Conservation (phyloP, 2,329 filamentous ascomycete species). For the Colletotrichum incanum region DNA sequence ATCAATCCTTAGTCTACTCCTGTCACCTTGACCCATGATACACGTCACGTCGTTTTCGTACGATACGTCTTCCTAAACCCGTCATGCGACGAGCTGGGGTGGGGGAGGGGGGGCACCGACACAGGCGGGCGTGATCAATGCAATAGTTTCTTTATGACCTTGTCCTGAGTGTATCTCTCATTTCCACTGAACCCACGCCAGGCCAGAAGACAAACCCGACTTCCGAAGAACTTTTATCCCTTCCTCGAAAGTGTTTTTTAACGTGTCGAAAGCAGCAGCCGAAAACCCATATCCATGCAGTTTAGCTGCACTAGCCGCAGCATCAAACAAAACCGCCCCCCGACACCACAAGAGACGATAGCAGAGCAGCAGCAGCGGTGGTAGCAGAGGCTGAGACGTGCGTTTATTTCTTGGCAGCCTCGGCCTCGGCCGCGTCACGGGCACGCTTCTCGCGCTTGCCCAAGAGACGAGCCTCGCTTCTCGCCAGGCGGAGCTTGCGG, state of each 20-base stretch:
- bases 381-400: constrained; percentile 33
- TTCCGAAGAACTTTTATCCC: constrained; percentile 36
- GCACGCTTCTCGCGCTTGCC: constrained; percentile 95
- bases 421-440: constrained; percentile 89
- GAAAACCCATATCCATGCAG: constrained; percentile 42
- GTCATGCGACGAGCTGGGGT: constrained; percentile 1
- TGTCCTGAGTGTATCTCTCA: constrained; percentile 43
- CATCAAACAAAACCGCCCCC: constrained; percentile 39
- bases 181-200: constrained; percentile 40
- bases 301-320: constrained; percentile 35
- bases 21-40: constrained; percentile 37
- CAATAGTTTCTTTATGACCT: constrained; percentile 44
- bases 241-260: constrained; percentile 41
- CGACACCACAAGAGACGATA: constrained; percentile 42
- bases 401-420: constrained; percentile 87
- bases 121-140: constrained; percentile 39
- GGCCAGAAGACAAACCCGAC: constrained; percentile 40
- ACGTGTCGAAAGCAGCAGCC: constrained; percentile 42
- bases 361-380: constrained; percentile 31
- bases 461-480: constrained; percentile 84
- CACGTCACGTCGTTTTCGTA: constrained; percentile 41
- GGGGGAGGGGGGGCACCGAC: background rate
- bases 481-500: constrained; percentile 86
- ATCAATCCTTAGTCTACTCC: constrained; percentile 40
- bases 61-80: constrained; percentile 16